Conservation (phyloP, 2,329 filamentous ascomycete genomes). For the Talaromyces sp. region DNA sequence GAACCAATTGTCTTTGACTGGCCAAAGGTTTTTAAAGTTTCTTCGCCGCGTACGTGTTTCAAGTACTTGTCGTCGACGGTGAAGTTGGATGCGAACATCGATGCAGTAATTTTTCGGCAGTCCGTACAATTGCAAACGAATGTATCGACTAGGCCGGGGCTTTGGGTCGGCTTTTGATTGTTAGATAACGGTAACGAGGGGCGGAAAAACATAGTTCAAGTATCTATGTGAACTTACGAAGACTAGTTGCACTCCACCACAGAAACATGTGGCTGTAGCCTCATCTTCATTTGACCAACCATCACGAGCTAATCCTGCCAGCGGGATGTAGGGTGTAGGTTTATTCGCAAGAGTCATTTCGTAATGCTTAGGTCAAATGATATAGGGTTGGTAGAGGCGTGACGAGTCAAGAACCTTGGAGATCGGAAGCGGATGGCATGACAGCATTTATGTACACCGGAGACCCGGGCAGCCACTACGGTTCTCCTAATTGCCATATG, state of each 20-base stretch:
- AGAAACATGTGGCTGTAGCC: constrained; percentile 15
- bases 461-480: neutral
- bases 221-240: constrained; percentile 1
- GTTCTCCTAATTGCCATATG: neutral
- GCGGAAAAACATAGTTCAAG: neutral
- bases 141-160: constrained; percentile 37
- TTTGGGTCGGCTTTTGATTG: constrained; percentile 3
- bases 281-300: constrained; percentile 5
- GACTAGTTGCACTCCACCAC: constrained; percentile 13
- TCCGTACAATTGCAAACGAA: constrained; percentile 61
- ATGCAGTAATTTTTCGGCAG: constrained; percentile 60
- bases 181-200: neutral
- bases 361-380: neutral
- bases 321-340: neutral
- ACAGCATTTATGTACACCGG: neutral
- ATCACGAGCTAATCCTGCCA: neutral
- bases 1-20: constrained; percentile 49
- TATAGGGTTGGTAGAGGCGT: neutral
- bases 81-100: constrained; percentile 61
- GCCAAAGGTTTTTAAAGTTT: constrained; percentile 47
- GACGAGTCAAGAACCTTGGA: neutral
- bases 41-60: constrained; percentile 50
- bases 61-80: constrained; percentile 46
- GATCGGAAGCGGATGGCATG: neutral
- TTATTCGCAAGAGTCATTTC: neutral